These are phyloP conservation scores for Clavariopsis aquatica DNA, from an alignment of 495 filamentous ascomycete genomes.

Conservation along the genomic window DNA sequence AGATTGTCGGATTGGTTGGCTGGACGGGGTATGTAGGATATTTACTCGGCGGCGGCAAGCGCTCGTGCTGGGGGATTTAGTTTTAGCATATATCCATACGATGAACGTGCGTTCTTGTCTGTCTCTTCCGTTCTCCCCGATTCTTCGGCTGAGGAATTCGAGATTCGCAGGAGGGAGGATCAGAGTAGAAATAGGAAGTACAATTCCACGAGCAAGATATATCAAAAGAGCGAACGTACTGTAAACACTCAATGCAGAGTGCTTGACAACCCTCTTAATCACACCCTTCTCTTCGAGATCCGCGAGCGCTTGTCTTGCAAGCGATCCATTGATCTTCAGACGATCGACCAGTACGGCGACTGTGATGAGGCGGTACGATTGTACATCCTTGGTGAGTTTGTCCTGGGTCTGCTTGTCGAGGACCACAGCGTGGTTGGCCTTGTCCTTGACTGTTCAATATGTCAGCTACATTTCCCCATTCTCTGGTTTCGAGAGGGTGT, in stretches of 20 bases:
- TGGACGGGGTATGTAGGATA: background rate
- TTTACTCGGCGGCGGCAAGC: constrained; percentile 41
- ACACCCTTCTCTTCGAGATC: constrained; percentile 97
- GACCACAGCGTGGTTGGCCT: constrained; percentile 93
- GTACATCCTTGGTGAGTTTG: constrained; percentile 96
- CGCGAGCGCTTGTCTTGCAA: constrained; percentile 83
- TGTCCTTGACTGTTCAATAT: constrained; percentile 87
- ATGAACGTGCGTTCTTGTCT: background rate
- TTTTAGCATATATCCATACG: background rate
- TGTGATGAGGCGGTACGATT: constrained; percentile 99
- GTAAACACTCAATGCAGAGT: constrained; percentile 98
- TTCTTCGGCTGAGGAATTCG: background rate
- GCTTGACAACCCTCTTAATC: constrained; percentile 97
- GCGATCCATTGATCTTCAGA: constrained; percentile 99
- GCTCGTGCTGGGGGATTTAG: constrained; percentile 44
- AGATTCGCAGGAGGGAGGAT: background rate
- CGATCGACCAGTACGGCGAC: constrained; percentile 97
- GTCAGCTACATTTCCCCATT: constrained; percentile 12
- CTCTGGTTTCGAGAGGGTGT: background rate
- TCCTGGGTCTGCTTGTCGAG: constrained; percentile 69
- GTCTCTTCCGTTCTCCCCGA: background rate
- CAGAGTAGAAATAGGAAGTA: background rate
- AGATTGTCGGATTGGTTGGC: constrained; percentile 10
- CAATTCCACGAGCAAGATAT: background rate
- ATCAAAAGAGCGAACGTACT: constrained; percentile 60